Conservation (phyloP, 116 monocot species). For the Phalaenopsis hybrid region DNA sequence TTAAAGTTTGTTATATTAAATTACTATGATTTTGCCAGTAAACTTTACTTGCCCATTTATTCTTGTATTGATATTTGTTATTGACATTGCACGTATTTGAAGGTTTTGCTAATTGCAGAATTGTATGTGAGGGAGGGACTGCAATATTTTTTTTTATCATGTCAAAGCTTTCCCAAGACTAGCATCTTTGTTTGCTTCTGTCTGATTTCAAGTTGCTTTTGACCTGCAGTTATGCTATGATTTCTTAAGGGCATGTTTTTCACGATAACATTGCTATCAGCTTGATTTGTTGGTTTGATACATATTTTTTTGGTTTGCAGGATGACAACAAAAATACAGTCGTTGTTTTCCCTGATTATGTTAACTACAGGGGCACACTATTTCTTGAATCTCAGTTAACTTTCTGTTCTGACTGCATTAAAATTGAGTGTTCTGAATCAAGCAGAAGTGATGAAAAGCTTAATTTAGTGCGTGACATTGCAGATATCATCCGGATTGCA, state of each 20-base stretch:
- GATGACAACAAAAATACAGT: constrained; percentile 24
- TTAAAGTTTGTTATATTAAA: background rate
- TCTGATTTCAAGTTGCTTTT: background rate
- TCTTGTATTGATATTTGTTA: background rate
- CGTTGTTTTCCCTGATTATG: constrained; percentile 32
- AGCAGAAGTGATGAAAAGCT: constrained; percentile 28
- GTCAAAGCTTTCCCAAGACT: background rate
- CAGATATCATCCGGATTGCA: constrained; percentile 31
- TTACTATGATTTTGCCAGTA: background rate
- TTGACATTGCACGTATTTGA: background rate
- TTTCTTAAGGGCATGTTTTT: background rate
- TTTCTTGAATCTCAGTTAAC: constrained; percentile 31
- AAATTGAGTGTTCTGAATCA: constrained; percentile 31
- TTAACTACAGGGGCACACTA: constrained; percentile 17
- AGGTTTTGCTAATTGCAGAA: background rate
- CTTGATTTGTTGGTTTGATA: constrained; percentile 5
- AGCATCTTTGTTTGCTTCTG: background rate
- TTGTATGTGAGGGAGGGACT: background rate
- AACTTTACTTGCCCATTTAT: background rate
- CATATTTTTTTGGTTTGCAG: constrained; percentile 18
- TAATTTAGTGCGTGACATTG: constrained; percentile 17
- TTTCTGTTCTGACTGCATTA: constrained; percentile 34
- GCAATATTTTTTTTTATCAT: background rate
- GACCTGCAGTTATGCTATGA: background rate
- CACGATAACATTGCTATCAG: background rate